Evolutionary conservation across 495 filamentous ascomycete genomes (phyloP).

Genomic region (Xylaria sp.): DNA sequence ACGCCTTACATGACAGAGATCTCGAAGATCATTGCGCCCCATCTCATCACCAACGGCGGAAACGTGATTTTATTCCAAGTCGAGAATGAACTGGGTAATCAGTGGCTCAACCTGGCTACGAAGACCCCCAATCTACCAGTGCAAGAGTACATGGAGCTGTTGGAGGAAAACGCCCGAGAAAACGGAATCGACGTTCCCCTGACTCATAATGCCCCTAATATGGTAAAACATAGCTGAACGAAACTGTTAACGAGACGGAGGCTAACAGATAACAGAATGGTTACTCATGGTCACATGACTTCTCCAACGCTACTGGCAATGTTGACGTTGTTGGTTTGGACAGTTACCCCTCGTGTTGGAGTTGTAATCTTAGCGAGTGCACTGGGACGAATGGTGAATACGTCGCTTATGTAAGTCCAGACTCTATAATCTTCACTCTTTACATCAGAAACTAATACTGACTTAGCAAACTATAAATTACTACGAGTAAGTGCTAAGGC

Average conservation of each 20-base stretch:
- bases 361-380: constrained; percentile 60
- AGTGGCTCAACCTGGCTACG: constrained; percentile 55
- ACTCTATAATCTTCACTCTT: background rate
- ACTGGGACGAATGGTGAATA: constrained; percentile 62
- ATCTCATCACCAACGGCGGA: constrained; percentile 64
- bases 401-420: constrained; percentile 52
- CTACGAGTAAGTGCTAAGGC: constrained; percentile 35
- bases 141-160: constrained; percentile 63
- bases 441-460: background rate
- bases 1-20: constrained; percentile 59
- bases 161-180: constrained; percentile 55
- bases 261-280: constrained; percentile 28
- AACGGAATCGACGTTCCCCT: constrained; percentile 64
- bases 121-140: constrained; percentile 57
- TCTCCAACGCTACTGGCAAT: constrained; percentile 57
- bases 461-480: constrained; percentile 50
- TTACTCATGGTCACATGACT: constrained; percentile 56
- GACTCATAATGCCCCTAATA: constrained; percentile 60
- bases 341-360: constrained; percentile 69
- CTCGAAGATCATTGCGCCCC: constrained; percentile 55
- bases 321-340: constrained; percentile 65
- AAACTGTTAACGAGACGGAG: background rate
- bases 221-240: constrained; percentile 17
- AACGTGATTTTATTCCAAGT: constrained; percentile 64
- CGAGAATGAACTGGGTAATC: constrained; percentile 68